Base-by-base conservation (phyloP, 192 early-diverging fungal genomes). In the Dispira parvispora region DNA sequence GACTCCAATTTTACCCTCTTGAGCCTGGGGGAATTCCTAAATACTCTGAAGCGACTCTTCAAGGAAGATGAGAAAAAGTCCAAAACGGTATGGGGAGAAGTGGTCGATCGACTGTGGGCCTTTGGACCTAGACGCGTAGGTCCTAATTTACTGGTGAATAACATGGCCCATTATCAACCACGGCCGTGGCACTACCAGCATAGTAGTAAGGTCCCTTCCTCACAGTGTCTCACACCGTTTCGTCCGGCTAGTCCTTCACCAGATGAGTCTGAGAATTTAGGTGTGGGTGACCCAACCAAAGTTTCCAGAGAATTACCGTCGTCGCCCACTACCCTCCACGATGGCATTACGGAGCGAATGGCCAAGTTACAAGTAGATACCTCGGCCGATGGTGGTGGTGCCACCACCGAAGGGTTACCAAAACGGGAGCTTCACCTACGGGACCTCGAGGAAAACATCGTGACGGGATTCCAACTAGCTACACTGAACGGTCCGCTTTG, bases 401-500 rank as follows among this genome's bases (percentile, higher is more conserved):
- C 32, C 32, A 38, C 32, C 32, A 38, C 32, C 32, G 32, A 38
- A 38, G 32, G 32, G 32, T 38, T 38, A 6, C 32, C 32, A 38
- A 38, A 1, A 4, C 32, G 32, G 47, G 45, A 67, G 5, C 73
- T 83, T 25, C 68, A 73, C 43, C 13, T 55, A 13, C 58, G 58
- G 0, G 84, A 88, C 68, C 72, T 90, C 63, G 90, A 92, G 28
- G 83, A 87, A 68, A 80, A 83, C 54, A 77, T 99, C 32, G 74
- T 85, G 26, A 84, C 88, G 43, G 95, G 90, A 6, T 99, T 98
- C 81, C 95, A 99, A 75, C 72, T 97, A 18, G 86, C 92, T 0
- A 91, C 90, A 8, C 75, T 85, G 10, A 72, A 78, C 0, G 97
- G 97, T 1, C 95, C 97, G 11, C 73, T 99, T 45, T 98, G 95